Base-by-base conservation (phyloP, 345 rosid genomes). In the Psidium guajava region DNA sequence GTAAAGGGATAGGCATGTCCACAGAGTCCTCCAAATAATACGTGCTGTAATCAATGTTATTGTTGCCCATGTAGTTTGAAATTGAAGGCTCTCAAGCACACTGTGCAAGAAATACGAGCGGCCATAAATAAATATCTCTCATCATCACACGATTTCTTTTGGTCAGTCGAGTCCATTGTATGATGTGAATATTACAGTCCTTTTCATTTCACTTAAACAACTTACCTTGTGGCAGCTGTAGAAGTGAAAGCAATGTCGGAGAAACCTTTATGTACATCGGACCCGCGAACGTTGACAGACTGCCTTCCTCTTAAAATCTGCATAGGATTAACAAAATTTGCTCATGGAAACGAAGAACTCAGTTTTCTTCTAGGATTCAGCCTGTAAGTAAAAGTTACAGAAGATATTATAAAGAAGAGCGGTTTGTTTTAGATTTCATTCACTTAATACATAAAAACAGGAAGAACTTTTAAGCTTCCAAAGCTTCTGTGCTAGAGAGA, bases 231-330 rank as follows among this genome's bases (percentile, higher is more conserved):
- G 81, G 89, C 88, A 84, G 93, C 96, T 85, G 83, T 83, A 77
- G 89, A 84, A 57, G 86, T 86, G 61, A 95, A 94, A 75, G 97
- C 93, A 84, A 97, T 87, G 88, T 93, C 98, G 80, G 95, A 91
- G 83, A 95, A 89, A 84, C 98, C 98, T 85, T 90, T 91, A 42
- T 20, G 87, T 84, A 88, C 50, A 54, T 88, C 84, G 84, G 91
- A 90, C 84, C 98, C 98, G 69, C 90, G 85, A 89, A 92, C 84
- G 6, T 94, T 90, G 82, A 91, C 90, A 86, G 87, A 82, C 18
- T 86, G 87, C 86, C 89, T 92, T 83, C 95, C 88, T 89, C 86
- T 92, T 85, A 97, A 87, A 82, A 93, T 93, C 99, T 94, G 93
- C 86, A 91, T 50, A 11, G 86, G 54, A 69, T 56, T 13, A 4